A percentile compares a stretch with the other conserved stretches of the same genome.
Conservation (phyloP, 1,284 basidiomycete species). For the Thecaphora thlaspeos region DNA sequence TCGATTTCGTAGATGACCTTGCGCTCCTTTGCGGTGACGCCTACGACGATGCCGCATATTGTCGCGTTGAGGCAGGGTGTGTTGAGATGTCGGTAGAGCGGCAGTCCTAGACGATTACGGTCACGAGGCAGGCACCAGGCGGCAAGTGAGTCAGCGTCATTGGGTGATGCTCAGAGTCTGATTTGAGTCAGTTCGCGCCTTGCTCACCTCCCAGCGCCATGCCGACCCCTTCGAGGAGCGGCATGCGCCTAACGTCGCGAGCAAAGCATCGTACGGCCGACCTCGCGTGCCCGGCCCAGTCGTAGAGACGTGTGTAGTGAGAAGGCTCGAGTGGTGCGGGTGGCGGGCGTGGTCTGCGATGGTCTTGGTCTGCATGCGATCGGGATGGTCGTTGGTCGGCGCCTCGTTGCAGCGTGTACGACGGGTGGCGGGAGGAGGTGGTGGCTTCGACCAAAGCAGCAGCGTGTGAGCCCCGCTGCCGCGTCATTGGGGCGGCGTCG, state of each 20-base stretch:
- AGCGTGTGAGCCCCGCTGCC: too few relatives aligned
- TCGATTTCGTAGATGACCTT: constrained; percentile 33
- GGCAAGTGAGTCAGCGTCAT: too few relatives aligned
- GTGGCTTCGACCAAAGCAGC: too few relatives aligned
- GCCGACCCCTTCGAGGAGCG: neutral
- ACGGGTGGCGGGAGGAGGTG: too few relatives aligned
- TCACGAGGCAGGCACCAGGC: too few relatives aligned
- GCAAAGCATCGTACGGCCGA: constrained; percentile 6
- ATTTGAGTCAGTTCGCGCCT: neutral
- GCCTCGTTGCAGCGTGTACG: too few relatives aligned
- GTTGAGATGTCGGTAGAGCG: constrained; percentile 17
- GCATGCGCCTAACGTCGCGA: neutral
- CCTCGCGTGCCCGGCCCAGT: neutral
- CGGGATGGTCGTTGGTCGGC: too few relatives aligned
- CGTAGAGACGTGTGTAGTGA: neutral
- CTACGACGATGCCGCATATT: constrained; percentile 33
- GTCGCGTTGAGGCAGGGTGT: constrained; percentile 17
- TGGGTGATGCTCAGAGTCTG: too few relatives aligned
- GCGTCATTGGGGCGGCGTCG: too few relatives aligned
- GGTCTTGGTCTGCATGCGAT: neutral
- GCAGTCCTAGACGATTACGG: constrained; percentile 5
- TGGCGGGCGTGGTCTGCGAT: neutral
- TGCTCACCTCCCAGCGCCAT: neutral
- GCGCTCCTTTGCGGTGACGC: constrained; percentile 22
- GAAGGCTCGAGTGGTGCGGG: neutral